Base-by-base conservation (phyloP, 2,329 filamentous ascomycete genomes). In the Phoma sp. region DNA sequence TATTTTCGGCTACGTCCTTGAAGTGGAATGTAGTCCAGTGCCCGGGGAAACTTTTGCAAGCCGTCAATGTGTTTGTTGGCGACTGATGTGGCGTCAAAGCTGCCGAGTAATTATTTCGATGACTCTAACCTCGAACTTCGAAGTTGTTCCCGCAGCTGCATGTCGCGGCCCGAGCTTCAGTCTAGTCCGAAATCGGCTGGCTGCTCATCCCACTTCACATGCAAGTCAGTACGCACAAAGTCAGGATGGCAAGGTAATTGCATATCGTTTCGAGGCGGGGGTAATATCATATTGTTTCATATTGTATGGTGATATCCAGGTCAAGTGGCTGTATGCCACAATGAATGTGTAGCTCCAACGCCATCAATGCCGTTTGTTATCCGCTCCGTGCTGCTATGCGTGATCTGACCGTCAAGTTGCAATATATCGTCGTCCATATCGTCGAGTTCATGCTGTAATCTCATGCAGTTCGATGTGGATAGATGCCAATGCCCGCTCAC, bases 331-430 rank as follows among this genome's bases (percentile, higher is more conserved):
- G 46, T 62, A 62, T 66, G 63, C 67, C 68, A 63, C 56, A 56
- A 39, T 34, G 39, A 38, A 46, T 42, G 45, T 61, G 53, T 47
- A 60, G 54, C 36, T 62, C 50, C 56, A 67, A 71, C 68, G 66
- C 71, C 68, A 62, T 48, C 56, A 63, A 74, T 74, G 71, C 68
- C 61, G 55, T 36, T 52, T 54, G 53, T 57, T 33, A 50, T 46
- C 45, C 39, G 23, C 45, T 54, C 51, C 26, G 20, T 53, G 45
- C 51, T 46, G 45, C 33, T 54, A 40, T 49, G 45, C 45, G 33
- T 30, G 32, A 46, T 29, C 15, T 54, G 34, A 49, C 18, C 14
- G 40, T 23, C 39, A 42, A 49, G 34, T 36, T 20, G 40, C 45
- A 49, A 39, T 54, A 46, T 12, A 34, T 49, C 18, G 26, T 49